A percentile compares a stretch with the other conserved stretches of the same genome.
Conservation (phyloP, 805 yeast species). For the Pichia phayaonensis region DNA sequence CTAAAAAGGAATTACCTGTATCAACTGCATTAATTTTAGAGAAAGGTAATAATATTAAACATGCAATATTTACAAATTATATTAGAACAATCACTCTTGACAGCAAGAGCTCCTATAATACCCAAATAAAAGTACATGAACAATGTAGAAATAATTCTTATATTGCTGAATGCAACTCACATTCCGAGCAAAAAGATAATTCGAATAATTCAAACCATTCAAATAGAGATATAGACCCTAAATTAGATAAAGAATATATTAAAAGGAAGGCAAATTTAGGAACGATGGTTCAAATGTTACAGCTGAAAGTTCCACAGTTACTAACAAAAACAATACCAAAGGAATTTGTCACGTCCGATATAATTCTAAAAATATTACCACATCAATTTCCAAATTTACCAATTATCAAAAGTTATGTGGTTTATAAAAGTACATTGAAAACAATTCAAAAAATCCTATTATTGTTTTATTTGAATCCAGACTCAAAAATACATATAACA, state of each 20-base stretch:
- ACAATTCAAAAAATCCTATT: conserved; percentile 48
- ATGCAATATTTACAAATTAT: neutral
- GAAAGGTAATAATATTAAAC: neutral
- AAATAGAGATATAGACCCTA: neutral
- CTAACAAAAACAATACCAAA: conserved; percentile 39
- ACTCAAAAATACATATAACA: conserved; percentile 45
- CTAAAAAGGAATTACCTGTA: neutral
- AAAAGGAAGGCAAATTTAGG: conserved; percentile 46
- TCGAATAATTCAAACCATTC: neutral
- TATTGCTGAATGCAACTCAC: neutral
- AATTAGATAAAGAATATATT: conserved; percentile 18
- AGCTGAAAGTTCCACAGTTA: conserved; percentile 42
- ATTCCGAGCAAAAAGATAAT: neutral
- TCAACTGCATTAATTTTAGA: neutral
- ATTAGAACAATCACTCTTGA: neutral
- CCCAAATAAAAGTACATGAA: neutral
- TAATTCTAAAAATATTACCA: conserved; percentile 52
- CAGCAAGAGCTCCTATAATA: neutral
- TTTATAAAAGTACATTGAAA: conserved; percentile 50
- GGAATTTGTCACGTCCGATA: conserved; percentile 35
- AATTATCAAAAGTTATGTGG: conserved; percentile 43
- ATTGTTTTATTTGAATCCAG: conserved; percentile 47
- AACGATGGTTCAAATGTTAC: conserved; percentile 40
- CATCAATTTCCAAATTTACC: conserved; percentile 48
- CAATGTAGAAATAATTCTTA: neutral